Evolutionary conservation across 345 rosid species (phyloP).

Genomic region (Passiflora organensis): DNA sequence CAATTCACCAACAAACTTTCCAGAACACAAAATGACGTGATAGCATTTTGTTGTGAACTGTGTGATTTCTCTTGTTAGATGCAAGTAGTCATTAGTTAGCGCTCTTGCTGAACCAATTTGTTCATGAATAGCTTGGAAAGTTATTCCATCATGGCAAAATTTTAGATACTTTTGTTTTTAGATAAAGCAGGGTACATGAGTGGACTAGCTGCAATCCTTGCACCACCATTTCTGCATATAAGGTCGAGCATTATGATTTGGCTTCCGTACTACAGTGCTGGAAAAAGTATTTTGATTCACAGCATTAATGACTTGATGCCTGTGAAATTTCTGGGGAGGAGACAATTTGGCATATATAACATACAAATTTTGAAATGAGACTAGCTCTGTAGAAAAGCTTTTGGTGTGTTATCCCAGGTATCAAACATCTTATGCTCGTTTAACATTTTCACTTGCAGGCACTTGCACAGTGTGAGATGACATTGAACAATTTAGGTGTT

Average conservation of each 20-base stretch:
- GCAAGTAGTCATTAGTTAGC: neutral
- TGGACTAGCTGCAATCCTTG: too few species aligned
- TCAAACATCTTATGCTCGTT: constrained; percentile 10
- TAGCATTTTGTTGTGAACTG: too few species aligned
- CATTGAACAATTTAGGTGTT: constrained; percentile 54
- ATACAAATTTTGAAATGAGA: neutral
- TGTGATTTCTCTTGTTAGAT: neutral
- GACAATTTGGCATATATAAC: too few species aligned
- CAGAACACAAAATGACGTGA: too few species aligned
- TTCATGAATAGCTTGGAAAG: constrained; percentile 1
- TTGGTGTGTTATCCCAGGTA: neutral
- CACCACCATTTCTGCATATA: too few species aligned
- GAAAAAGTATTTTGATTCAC: neutral
- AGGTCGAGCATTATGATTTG: neutral
- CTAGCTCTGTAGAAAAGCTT: neutral
- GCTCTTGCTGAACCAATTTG: neutral
- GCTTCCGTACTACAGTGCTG: neutral
- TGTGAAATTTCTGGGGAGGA: too few species aligned
- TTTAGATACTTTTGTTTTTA: neutral
- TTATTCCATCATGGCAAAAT: neutral
- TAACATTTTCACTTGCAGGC: constrained; percentile 44
- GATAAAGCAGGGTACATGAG: too few species aligned
- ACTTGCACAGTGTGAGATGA: constrained; percentile 67
- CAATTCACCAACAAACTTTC: too few species aligned
- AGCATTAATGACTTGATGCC: neutral